A percentile compares a stretch with the other conserved stretches of the same genome.
phyloP scores from a whole-genome alignment of 1,139 yeast genomes.

The Zhuliangozyma blackwelliae region DNA sequence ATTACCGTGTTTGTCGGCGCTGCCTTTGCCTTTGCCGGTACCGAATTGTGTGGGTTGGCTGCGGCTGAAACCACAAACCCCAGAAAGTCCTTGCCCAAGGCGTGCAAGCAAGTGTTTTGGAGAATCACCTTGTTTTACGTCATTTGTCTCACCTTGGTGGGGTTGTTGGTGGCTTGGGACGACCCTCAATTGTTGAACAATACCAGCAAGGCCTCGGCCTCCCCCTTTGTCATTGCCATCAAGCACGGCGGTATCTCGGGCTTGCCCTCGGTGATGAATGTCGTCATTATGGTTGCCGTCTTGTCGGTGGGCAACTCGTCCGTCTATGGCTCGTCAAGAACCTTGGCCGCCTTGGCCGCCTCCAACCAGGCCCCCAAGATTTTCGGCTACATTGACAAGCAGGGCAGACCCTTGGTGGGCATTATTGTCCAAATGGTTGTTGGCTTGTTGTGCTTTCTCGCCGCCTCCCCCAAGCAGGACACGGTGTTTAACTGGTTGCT shows the following conservation, averaged over 20 bases:
- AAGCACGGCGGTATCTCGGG: conserved; percentile 39
- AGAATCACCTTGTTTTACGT: conserved; percentile 43
- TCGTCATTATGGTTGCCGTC: conserved; percentile 42
- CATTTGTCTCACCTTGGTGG: conserved; percentile 39
- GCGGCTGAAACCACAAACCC: conserved; percentile 42
- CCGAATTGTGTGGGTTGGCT: conserved; percentile 45
- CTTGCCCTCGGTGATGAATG: conserved; percentile 46
- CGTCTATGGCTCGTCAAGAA: conserved; percentile 74
- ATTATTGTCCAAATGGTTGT: conserved; percentile 51
- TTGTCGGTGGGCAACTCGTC: conserved; percentile 51
- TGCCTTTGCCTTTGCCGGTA: conserved; percentile 46
- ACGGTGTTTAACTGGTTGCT: conserved; percentile 76
- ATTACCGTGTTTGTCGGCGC: conserved; percentile 43
- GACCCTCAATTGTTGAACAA: conserved; percentile 28
- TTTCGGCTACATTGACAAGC: conserved; percentile 68
- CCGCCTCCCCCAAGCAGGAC: conserved; percentile 61
- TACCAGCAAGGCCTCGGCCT: conserved; percentile 41
- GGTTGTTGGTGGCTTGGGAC: conserved; percentile 40
- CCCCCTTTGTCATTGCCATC: conserved; percentile 47
- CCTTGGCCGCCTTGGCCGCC: conserved; percentile 75
- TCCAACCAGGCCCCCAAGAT: conserved; percentile 76
- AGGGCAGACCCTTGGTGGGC: conserved; percentile 72
- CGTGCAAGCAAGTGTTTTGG: conserved; percentile 47
- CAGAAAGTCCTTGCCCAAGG: conserved; percentile 38
- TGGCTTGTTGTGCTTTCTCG: conserved; percentile 71